phyloP scores from a whole-genome alignment of 73 alveolate genomes.

The Stentor roeselii region DNA sequence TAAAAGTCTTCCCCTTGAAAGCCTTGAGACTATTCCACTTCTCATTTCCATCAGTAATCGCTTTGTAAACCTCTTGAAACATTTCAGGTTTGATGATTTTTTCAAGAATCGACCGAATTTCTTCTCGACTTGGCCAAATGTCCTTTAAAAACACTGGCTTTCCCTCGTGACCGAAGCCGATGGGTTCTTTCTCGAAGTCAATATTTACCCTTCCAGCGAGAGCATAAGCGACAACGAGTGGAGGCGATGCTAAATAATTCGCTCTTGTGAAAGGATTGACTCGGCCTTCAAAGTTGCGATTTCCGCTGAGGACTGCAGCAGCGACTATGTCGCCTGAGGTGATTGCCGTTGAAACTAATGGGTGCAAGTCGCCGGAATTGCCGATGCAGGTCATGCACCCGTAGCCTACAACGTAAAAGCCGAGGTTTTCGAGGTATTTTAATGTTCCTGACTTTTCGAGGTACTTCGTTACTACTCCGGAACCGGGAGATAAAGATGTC shows the following conservation, averaged over 20 bases:
- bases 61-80: conserved; percentile 76
- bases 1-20: conserved; percentile 65
- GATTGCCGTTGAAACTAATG: conserved; percentile 67
- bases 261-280: conserved; percentile 84
- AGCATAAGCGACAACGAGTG: conserved; percentile 83
- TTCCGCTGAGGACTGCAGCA: conserved; percentile 85
- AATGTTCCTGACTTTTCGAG: conserved; percentile 64
- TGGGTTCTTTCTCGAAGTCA: conserved; percentile 62
- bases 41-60: conserved; percentile 78
- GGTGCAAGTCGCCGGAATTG: conserved; percentile 79
- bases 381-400: conserved; percentile 95
- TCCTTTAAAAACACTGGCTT: conserved; percentile 68
- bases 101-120: conserved; percentile 23
- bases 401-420: conserved; percentile 85
- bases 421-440: conserved; percentile 64
- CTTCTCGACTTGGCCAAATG: conserved; percentile 87
- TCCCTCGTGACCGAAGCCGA: conserved; percentile 46
- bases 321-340: conserved; percentile 69
- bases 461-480: conserved; percentile 77
- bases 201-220: conserved; percentile 69
- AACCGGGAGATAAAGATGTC: conserved; percentile 89
- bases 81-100: conserved; percentile 73
- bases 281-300: conserved; percentile 91
- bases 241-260: conserved; percentile 87
- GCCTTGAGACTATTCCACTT: conserved; percentile 86